Percentiles rank a stretch among this genome's conserved stretches.
phyloP scores from a whole-genome alignment of 805 yeast species.

The Wickerhamomyces chambardii region DNA sequence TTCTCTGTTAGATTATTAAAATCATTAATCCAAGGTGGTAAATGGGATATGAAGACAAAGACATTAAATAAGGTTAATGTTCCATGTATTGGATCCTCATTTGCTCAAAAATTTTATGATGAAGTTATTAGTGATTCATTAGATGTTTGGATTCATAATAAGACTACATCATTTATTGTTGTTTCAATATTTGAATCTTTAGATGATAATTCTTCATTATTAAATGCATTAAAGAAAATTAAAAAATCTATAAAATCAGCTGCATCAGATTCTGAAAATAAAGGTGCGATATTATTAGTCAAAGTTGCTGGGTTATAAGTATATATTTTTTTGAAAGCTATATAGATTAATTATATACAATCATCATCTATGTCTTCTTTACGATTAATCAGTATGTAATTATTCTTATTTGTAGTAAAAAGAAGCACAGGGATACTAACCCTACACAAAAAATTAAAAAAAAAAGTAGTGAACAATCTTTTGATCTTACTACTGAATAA shows the following conservation, averaged over 20 bases:
- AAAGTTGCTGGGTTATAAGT: no score
- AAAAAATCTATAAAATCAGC: conserved; percentile 34
- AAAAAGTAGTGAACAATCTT: no score
- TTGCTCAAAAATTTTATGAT: conserved; percentile 45
- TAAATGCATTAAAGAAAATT: conserved; percentile 42
- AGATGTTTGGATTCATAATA: conserved; percentile 58
- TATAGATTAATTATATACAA: not conserved
- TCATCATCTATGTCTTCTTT: no score
- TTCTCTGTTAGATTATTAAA: conserved; percentile 69
- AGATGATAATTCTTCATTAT: conserved; percentile 36
- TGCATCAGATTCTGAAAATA: conserved; percentile 37
- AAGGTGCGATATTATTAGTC: conserved; percentile 51
- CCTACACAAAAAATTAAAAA: no score
- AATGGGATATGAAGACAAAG: conserved; percentile 62
- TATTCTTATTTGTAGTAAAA: no score
- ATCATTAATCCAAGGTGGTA: conserved; percentile 77
- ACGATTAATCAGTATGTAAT: no score
- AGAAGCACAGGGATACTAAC: no score
- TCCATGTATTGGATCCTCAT: conserved; percentile 46
- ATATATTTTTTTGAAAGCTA: no score
- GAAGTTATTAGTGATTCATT: conserved; percentile 47
- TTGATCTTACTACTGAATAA: no score
- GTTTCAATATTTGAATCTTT: conserved; percentile 72
- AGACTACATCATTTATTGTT: conserved; percentile 70
- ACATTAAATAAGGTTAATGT: conserved; percentile 33